These are phyloP conservation scores for Gamsiella multidivaricata DNA, from an alignment of 192 early-diverging fungal genomes.

Conservation along the genomic window DNA sequence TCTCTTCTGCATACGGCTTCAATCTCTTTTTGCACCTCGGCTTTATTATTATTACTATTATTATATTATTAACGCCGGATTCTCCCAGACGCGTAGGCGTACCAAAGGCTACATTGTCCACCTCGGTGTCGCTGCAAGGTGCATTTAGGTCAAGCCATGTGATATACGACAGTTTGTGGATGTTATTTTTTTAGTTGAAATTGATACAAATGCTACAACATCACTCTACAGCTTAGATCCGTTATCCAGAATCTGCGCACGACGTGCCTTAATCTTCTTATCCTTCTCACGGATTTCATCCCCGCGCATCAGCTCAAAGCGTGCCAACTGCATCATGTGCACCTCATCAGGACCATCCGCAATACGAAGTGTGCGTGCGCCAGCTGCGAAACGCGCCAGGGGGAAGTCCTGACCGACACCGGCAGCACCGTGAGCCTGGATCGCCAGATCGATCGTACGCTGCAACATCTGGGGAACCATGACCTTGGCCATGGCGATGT, in stretches of 20 bases:
- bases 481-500: slow-evolving; percentile 98
- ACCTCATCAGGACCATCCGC: slow-evolving; percentile 97
- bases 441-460: slow-evolving; percentile 87
- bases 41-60: no score
- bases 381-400: slow-evolving; percentile 85
- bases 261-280: slow-evolving; percentile 21
- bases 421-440: slow-evolving; percentile 94
- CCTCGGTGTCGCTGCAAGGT: no score
- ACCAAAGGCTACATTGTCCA: no score
- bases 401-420: slow-evolving; percentile 90
- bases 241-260: slow-evolving; percentile 29
- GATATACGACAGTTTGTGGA: no score
- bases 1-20: no score
- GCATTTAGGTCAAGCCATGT: no score
- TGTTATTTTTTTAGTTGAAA: no score
- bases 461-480: slow-evolving; percentile 84
- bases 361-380: slow-evolving; percentile 84
- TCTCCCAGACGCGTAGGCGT: no score
- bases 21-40: no score
- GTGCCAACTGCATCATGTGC: slow-evolving; percentile 86
- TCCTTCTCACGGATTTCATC: slow-evolving; percentile 51
- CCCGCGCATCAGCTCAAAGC: slow-evolving; percentile 73
- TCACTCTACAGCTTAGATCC: slow-evolving; percentile 31
- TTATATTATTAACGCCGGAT: no score
- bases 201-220: neutral